phyloP scores from a whole-genome alignment of 768 basidiomycete species.

The Pulveroboletus frians region DNA sequence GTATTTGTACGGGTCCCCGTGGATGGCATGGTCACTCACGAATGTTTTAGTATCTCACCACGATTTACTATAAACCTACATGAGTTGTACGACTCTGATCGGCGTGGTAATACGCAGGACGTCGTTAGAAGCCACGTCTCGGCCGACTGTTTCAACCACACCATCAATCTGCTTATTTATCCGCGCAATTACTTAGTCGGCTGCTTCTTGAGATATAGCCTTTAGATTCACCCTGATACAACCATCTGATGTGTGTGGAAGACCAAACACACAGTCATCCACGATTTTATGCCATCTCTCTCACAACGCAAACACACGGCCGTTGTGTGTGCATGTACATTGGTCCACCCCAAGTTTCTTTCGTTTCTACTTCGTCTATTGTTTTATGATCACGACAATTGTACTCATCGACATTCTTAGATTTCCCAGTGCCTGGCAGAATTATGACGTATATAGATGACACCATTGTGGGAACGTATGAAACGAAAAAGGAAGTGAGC shows the following conservation, averaged over 20 bases:
- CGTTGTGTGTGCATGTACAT: constrained; percentile 9
- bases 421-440: constrained; percentile 12
- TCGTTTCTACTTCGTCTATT: constrained; percentile 11
- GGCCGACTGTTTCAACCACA: constrained; percentile 7
- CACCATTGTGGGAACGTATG: background rate
- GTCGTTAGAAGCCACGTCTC: constrained; percentile 20
- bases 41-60: constrained; percentile 67
- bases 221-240: constrained; percentile 24
- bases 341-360: constrained; percentile 1
- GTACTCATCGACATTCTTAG: constrained; percentile 17
- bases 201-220: constrained; percentile 26
- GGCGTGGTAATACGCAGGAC: constrained; percentile 21
- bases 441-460: constrained; percentile 11
- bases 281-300: constrained; percentile 15
- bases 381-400: constrained; percentile 10
- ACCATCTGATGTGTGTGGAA: constrained; percentile 15
- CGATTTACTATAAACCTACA: constrained; percentile 76
- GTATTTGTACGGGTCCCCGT: constrained; percentile 34
- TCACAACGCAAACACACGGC: constrained; percentile 3
- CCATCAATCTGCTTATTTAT: constrained; percentile 25
- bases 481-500: background rate
- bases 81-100: constrained; percentile 22
- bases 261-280: constrained; percentile 13
- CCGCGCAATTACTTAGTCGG: constrained; percentile 18
- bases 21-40: constrained; percentile 13